phyloP scores from a whole-genome alignment of 2,329 filamentous ascomycete genomes.

The Alternaria consortialis region DNA sequence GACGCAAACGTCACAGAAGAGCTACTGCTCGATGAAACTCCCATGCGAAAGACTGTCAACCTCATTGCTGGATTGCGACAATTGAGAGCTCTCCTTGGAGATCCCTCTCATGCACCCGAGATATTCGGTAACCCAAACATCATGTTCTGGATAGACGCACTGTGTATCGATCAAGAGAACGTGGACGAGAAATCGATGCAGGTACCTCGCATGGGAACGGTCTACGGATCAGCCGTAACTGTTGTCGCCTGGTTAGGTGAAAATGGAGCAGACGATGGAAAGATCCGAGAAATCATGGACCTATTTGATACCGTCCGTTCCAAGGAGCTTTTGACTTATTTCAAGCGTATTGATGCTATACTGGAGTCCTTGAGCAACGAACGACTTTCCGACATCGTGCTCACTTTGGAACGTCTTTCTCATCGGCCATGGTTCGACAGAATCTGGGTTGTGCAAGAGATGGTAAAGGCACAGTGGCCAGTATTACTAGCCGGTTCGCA shows the following conservation, averaged over 20 bases:
- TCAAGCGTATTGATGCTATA: no score
- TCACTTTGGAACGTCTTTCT: no score
- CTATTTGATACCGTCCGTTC: no score
- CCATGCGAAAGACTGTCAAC: background rate
- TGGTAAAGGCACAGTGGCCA: background rate
- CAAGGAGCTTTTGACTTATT: no score
- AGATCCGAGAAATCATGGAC: background rate
- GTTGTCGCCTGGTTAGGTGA: background rate
- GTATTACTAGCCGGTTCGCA: background rate
- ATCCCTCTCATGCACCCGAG: background rate
- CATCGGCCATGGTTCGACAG: background rate
- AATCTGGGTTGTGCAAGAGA: background rate
- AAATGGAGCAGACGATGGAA: background rate
- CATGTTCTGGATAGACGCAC: background rate
- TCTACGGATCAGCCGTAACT: background rate
- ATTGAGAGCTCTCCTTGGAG: background rate
- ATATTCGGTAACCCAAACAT: no score
- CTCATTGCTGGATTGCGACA: background rate
- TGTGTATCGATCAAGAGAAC: background rate
- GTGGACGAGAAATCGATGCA: background rate
- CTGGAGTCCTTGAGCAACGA: no score
- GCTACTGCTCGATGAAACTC: background rate
- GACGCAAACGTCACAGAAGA: fast-evolving
- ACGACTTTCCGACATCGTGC: no score
- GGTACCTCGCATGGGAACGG: background rate